Percentiles rank a stretch among this genome's conserved stretches.
Evolutionary conservation across 176 grass and related monocot species (phyloP).

Genomic region (Cenchrus americanus): DNA sequence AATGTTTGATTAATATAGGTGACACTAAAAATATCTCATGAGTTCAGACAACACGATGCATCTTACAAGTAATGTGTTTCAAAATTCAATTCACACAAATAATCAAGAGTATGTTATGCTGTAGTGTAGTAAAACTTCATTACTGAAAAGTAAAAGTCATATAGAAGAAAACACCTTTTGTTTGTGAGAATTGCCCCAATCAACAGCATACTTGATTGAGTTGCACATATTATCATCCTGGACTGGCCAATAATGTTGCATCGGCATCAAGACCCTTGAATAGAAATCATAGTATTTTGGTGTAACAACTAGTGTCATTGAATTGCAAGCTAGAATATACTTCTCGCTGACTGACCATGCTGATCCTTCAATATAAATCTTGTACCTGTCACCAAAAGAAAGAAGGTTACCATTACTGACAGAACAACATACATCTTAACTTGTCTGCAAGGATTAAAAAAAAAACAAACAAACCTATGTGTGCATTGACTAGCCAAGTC

Average conservation of each 20-base stretch:
- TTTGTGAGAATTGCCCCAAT: constrained; percentile 93
- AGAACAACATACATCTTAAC: background rate
- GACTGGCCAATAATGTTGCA: constrained; percentile 91
- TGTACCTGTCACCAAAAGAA: constrained; percentile 59
- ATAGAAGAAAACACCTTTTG: constrained; percentile 51
- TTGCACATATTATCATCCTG: constrained; percentile 63
- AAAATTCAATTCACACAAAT: constrained; percentile 33
- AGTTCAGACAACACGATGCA: constrained; percentile 16
- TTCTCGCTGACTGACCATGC: constrained; percentile 98
- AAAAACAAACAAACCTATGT: constrained; percentile 63
- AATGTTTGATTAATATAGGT: constrained; percentile 10
- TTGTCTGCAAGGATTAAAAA: background rate
- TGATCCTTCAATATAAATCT: constrained; percentile 92
- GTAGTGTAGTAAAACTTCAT: background rate
- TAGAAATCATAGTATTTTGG: constrained; percentile 92
- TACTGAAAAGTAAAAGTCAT: constrained; percentile 3
- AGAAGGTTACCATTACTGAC: background rate
- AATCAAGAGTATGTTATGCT: background rate
- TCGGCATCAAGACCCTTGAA: constrained; percentile 69
- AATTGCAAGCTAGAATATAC: constrained; percentile 95
- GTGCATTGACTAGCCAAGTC: constrained; percentile 79
- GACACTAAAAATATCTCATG: background rate
- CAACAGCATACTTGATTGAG: constrained; percentile 84
- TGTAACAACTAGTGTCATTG: constrained; percentile 72
- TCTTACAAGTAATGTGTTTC: constrained; percentile 20